phyloP scores from a whole-genome alignment of 1,284 basidiomycete genomes.

The Cryptococcus depauperatus region DNA sequence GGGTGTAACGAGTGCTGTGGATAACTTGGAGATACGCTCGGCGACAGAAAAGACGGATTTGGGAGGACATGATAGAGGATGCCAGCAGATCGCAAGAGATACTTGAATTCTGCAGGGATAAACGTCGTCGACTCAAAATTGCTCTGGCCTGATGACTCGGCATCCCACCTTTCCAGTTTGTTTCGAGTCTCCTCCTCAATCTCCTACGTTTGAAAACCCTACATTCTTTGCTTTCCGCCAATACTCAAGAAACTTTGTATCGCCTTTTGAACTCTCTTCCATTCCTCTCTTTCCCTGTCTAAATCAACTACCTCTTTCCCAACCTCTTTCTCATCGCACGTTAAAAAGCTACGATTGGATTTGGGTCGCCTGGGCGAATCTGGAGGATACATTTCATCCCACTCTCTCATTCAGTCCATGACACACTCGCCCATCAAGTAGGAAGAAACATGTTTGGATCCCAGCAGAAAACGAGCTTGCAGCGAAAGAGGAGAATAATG shows the following conservation, averaged over 20 bases:
- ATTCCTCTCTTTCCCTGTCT: slow-evolving; percentile 23
- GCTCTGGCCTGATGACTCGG: slow-evolving; percentile 4
- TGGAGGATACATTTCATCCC: slow-evolving; percentile 41
- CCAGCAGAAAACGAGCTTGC: slow-evolving; percentile 50
- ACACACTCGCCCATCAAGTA: slow-evolving; percentile 47
- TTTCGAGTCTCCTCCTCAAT: slow-evolving; percentile 23
- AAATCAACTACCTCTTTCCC: slow-evolving; percentile 16
- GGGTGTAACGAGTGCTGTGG: slow-evolving; percentile 3
- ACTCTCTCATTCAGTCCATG: slow-evolving; percentile 45
- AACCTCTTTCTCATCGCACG: no score
- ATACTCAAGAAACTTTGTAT: slow-evolving; percentile 48
- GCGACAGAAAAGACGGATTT: slow-evolving; percentile 13
- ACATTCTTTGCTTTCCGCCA: slow-evolving; percentile 47
- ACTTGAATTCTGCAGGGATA: slow-evolving; percentile 46
- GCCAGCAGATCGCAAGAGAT: slow-evolving; percentile 50
- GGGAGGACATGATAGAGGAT: slow-evolving; percentile 49
- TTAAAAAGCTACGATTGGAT: no score
- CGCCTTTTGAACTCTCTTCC: slow-evolving; percentile 42
- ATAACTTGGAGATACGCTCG: slow-evolving; percentile 27
- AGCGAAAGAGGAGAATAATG: slow-evolving; percentile 49
- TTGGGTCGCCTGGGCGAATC: slow-evolving; percentile 23
- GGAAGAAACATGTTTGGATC: slow-evolving; percentile 47
- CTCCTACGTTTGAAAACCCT: slow-evolving; percentile 44
- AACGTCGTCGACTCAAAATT: slow-evolving; percentile 51
- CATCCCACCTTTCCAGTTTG: slow-evolving; percentile 21